Base-by-base conservation (phyloP, 225 moss, liverwort and hornwort species). In the Climacium dendroides region DNA sequence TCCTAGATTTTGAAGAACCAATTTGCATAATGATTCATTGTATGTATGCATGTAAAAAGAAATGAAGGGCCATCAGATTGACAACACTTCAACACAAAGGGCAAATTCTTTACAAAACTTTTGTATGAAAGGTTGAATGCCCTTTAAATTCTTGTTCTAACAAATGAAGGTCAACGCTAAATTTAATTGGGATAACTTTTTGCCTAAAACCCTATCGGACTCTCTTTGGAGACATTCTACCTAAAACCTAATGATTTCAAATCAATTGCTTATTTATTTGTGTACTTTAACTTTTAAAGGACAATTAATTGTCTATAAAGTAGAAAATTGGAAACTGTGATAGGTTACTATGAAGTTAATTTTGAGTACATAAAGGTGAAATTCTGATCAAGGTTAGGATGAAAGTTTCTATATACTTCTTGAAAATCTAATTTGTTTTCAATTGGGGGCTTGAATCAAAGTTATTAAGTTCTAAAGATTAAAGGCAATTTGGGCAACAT, bases 401-500 rank as follows among this genome's bases (percentile, higher is more conserved):
- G 4, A 3, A 17, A 17, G 10, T 17, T 45, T 45, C 6, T 43
- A 15, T 17, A 29, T 45, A 4, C 10, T 29, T 71, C 0, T 0
- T 0, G 0, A 26, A 15, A 70, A 67, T 24, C 13, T 23, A 7
- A 6, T 66, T 39, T 7, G n/a, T 69, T 39, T 24, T 4, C 7
- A 28, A 43, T 43, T 0, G 0, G 0, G 0, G 6, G 1, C 5
- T 1, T 45, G 0, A 18, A 0, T 72, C 2, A 47, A 72, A 45
- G 45, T 28, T 45, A 72, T 41, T 23, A 5, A 26, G 1, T 11
- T 45, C 0, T 0, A 29, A 45, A 45, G 1, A 16, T 72, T 29
- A 29, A 1, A 2, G 29, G 2, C 3, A 72, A 0, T 5, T 1
- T 45, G 0, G 3, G 1, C 1, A 45, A 0, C 0, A 0, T 28